phyloP scores from a whole-genome alignment of 2,329 filamentous ascomycete species.

The Aspergillus persii region DNA sequence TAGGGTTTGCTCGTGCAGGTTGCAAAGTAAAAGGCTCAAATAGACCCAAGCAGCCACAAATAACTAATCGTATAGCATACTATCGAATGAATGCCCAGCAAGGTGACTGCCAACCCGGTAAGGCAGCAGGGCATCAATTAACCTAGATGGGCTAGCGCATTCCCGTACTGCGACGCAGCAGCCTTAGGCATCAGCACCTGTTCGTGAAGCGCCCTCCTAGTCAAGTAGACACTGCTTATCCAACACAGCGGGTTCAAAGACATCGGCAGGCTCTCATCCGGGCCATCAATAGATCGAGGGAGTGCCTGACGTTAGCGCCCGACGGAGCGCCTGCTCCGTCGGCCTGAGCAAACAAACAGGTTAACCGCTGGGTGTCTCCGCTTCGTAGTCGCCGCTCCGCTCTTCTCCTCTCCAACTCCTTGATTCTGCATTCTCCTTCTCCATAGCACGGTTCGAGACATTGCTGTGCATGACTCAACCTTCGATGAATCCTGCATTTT shows the following conservation, averaged over 20 bases:
- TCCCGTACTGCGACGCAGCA: background rate
- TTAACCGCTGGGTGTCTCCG: slow-evolving; percentile 8
- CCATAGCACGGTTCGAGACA: background rate
- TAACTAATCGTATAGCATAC: too few species aligned
- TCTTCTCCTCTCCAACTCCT: background rate
- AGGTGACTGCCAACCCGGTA: background rate
- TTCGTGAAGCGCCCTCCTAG: background rate
- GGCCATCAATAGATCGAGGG: background rate
- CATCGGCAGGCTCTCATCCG: background rate
- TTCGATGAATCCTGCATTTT: background rate
- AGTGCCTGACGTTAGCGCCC: slow-evolving; percentile 21
- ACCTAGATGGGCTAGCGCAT: background rate
- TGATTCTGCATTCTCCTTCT: background rate
- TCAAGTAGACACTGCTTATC: background rate
- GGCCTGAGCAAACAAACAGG: background rate
- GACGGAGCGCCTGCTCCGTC: slow-evolving; percentile 1
- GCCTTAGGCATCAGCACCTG: background rate
- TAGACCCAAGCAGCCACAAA: too few species aligned
- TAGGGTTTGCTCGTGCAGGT: too few species aligned
- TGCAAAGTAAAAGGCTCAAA: too few species aligned
- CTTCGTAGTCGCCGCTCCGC: slow-evolving; percentile 9
- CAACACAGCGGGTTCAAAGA: background rate
- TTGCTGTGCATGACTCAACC: background rate
- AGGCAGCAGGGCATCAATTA: background rate
- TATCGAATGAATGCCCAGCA: too few species aligned